Evolutionary conservation across 2,329 filamentous ascomycete species (phyloP).

Genomic region (Ceratocystis huliohia): DNA sequence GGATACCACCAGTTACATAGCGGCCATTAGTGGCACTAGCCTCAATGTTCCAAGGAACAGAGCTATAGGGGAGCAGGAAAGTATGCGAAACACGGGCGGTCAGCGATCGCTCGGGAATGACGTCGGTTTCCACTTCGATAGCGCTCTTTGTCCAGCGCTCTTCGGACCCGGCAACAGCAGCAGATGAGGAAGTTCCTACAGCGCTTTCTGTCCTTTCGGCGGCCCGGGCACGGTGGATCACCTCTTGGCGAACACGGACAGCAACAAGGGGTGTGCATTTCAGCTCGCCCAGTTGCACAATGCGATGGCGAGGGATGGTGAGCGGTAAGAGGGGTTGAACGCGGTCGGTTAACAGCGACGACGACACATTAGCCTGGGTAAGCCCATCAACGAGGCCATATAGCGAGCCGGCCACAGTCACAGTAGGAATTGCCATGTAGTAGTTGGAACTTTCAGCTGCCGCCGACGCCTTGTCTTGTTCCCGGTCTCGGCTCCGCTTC

Average conservation of each 20-base stretch:
- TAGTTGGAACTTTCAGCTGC: slow-evolving; percentile 10
- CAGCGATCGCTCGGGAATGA: slow-evolving; percentile 30
- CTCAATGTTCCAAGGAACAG: slow-evolving; percentile 30
- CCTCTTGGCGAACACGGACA: slow-evolving; percentile 31
- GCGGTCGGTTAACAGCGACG: slow-evolving; percentile 29
- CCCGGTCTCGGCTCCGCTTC: slow-evolving; percentile 12
- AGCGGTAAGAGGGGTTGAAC: slow-evolving; percentile 32
- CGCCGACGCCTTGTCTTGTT: slow-evolving; percentile 6
- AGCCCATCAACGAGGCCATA: slow-evolving; percentile 31
- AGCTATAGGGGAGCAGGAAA: slow-evolving; percentile 25
- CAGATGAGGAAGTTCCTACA: not conserved
- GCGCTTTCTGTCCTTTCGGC: not conserved
- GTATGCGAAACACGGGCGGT: slow-evolving; percentile 30
- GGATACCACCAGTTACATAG: slow-evolving; percentile 23
- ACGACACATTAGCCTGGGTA: slow-evolving; percentile 25
- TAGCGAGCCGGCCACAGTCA: slow-evolving; percentile 31
- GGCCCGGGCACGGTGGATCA: slow-evolving; percentile 23
- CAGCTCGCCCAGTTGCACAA: slow-evolving; percentile 30
- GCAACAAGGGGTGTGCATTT: slow-evolving; percentile 31
- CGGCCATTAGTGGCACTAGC: slow-evolving; percentile 26
- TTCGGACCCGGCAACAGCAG: not conserved
- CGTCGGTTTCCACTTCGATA: slow-evolving; percentile 30
- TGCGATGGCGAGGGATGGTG: slow-evolving; percentile 28
- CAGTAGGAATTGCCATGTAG: slow-evolving; percentile 26
- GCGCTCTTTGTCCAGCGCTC: slow-evolving; percentile 23